These are phyloP conservation scores for Boletellus emodensis DNA, from an alignment of 768 basidiomycete species.

Conservation along the genomic window DNA sequence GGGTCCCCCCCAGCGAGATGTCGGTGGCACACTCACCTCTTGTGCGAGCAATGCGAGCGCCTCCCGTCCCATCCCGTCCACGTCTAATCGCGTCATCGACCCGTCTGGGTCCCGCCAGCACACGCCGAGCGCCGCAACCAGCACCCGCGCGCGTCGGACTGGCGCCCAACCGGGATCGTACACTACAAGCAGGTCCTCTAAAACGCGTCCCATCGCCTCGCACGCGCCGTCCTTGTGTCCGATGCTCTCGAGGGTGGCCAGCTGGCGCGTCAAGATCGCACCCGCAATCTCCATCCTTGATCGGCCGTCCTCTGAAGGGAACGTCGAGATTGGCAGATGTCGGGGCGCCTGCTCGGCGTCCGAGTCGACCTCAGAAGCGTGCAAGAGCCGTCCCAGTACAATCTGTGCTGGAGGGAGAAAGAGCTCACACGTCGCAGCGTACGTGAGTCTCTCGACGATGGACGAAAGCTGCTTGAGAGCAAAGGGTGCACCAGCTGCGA, in stretches of 20 bases:
- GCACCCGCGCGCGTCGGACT: conserved; percentile 53
- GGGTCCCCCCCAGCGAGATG: no score
- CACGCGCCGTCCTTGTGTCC: conserved; percentile 56
- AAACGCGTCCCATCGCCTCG: conserved; percentile 36
- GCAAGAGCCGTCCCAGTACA: conserved; percentile 35
- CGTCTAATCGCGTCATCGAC: conserved; percentile 20
- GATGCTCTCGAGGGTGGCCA: conserved; percentile 49
- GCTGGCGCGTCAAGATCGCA: conserved; percentile 58
- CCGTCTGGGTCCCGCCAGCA: conserved; percentile 27
- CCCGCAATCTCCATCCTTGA: conserved; percentile 38
- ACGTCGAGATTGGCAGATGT: conserved; percentile 7
- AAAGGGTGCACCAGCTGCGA: conserved; percentile 37
- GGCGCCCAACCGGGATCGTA: conserved; percentile 51
- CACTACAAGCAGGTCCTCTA: conserved; percentile 46
- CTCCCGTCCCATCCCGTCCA: conserved; percentile 39
- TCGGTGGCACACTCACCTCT: conserved; percentile 35
- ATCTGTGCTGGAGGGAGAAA: conserved; percentile 47
- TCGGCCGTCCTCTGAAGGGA: conserved; percentile 10
- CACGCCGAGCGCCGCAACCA: conserved; percentile 54
- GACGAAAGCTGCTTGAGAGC: conserved; percentile 51
- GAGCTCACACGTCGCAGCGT: conserved; percentile 64
- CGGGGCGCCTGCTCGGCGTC: background rate
- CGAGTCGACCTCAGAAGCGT: background rate
- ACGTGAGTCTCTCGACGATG: conserved; percentile 64
- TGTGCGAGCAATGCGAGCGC: conserved; percentile 38